Evolutionary conservation across 2,329 filamentous ascomycete genomes (phyloP).

Genomic region (Paraphoma chrysanthemicola): DNA sequence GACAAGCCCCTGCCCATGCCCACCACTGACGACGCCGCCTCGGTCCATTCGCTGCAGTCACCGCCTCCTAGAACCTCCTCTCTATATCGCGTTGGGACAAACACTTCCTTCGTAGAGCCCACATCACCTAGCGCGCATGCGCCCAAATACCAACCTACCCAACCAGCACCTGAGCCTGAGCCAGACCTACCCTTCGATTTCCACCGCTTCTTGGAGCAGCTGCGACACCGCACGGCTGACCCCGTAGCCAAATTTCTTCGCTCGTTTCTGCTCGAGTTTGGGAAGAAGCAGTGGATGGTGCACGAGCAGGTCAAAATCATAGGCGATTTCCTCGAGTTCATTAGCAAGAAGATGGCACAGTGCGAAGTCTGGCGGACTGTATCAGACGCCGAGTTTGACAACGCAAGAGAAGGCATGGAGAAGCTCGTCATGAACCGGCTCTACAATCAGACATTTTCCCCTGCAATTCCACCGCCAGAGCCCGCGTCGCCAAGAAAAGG

Average conservation of each 20-base stretch:
- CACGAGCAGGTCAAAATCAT: conserved; percentile 99
- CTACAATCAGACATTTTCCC: conserved; percentile 95
- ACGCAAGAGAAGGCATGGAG: conserved; percentile 98
- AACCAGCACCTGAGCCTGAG: conserved; percentile 67
- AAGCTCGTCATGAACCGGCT: conserved; percentile 98
- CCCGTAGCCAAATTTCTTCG: conserved; percentile 95
- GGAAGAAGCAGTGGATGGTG: conserved; percentile 98
- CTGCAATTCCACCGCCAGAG: conserved; percentile 83
- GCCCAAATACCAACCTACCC: conserved; percentile 64
- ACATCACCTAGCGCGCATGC: conserved; percentile 43
- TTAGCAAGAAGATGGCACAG: conserved; percentile 96
- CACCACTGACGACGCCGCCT: conserved; percentile 24
- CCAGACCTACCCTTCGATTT: conserved; percentile 93
- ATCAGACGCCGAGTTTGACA: conserved; percentile 96
- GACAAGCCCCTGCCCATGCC: conserved; percentile 50
- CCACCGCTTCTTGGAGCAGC: conserved; percentile 92
- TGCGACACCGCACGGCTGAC: conserved; percentile 96
- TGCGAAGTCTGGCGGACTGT: conserved; percentile 97
- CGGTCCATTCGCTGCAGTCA: conserved; percentile 31
- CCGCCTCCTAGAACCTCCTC: conserved; percentile 46
- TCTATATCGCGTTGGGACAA: conserved; percentile 39
- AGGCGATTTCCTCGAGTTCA: conserved; percentile 93
- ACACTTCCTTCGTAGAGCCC: conserved; percentile 53
- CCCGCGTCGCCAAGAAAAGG: conserved; percentile 73
- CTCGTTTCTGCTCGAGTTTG: conserved; percentile 93